Evolutionary conservation across 768 basidiomycete species (phyloP).

Genomic region (Termitomyces titanicus): DNA sequence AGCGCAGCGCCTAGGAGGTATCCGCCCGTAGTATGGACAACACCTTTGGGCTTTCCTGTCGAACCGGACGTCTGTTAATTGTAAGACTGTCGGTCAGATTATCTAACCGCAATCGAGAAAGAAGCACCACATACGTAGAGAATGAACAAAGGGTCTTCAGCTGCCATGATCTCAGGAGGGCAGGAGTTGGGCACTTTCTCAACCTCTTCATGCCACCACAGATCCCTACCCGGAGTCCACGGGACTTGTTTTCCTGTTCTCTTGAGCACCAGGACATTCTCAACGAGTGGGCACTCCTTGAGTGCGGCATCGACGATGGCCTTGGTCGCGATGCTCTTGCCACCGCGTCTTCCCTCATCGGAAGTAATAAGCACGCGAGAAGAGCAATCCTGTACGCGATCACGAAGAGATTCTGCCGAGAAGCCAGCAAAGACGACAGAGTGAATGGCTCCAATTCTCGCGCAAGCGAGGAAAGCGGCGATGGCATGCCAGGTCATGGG

Average conservation of each 20-base stretch:
- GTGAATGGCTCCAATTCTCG: slow-evolving; percentile 94
- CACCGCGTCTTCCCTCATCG: slow-evolving; percentile 92
- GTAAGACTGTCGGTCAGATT: slow-evolving; percentile 7
- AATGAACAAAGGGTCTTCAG: slow-evolving; percentile 98
- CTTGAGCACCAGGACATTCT: slow-evolving; percentile 87
- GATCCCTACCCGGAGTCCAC: slow-evolving; percentile 81
- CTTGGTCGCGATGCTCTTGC: slow-evolving; percentile 93
- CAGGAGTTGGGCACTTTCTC: slow-evolving; percentile 84
- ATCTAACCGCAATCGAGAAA: background rate
- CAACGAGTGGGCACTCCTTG: slow-evolving; percentile 77
- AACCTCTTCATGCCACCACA: slow-evolving; percentile 96
- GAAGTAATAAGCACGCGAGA: slow-evolving; percentile 91
- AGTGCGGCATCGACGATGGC: slow-evolving; percentile 91
- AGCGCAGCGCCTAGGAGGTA: slow-evolving; percentile 91
- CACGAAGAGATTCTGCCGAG: slow-evolving; percentile 89
- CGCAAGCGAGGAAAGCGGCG: slow-evolving; percentile 96
- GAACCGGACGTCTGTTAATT: slow-evolving; percentile 79
- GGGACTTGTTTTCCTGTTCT: slow-evolving; percentile 82
- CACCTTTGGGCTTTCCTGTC: slow-evolving; percentile 96
- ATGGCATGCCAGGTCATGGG: slow-evolving; percentile 96
- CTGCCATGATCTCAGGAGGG: slow-evolving; percentile 79
- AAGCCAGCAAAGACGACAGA: slow-evolving; percentile 98
- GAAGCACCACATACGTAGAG: slow-evolving; percentile 75
- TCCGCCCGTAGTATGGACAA: slow-evolving; percentile 84
- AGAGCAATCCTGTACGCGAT: slow-evolving; percentile 86